Evolutionary conservation across 1,284 basidiomycete genomes (phyloP).

Genomic region (Pulveroboletus sp.): DNA sequence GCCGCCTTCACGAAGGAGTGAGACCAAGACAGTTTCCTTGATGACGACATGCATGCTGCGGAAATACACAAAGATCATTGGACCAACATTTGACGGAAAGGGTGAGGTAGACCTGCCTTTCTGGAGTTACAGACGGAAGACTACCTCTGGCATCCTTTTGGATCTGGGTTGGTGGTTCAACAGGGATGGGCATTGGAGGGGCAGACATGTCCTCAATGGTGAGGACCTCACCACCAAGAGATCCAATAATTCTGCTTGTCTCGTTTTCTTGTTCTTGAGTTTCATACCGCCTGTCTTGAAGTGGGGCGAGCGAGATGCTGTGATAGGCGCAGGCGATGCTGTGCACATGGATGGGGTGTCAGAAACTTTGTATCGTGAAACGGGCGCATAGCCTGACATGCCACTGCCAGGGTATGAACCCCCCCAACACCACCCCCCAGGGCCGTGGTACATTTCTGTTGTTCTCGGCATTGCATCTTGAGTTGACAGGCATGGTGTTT

Average conservation of each 20-base stretch:
- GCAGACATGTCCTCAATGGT: conserved; percentile 55
- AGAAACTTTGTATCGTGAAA: conserved; percentile 68
- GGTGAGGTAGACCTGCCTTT: conserved; percentile 51
- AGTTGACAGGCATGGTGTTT: conserved; percentile 97
- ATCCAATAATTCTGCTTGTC: conserved; percentile 83
- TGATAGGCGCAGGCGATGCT: conserved; percentile 47
- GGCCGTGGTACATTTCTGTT: conserved; percentile 70
- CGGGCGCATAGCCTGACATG: conserved; percentile 61
- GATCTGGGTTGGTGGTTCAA: conserved; percentile 42
- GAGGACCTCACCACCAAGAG: conserved; percentile 77
- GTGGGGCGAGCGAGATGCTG: conserved; percentile 58
- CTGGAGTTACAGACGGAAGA: conserved; percentile 73
- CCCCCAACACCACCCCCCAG: conserved; percentile 42
- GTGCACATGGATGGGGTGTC: conserved; percentile 44
- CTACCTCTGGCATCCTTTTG: conserved; percentile 51
- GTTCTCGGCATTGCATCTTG: conserved; percentile 95
- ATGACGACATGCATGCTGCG: conserved; percentile 83
- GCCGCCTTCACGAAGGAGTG: conserved; percentile 87
- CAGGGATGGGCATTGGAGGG: conserved; percentile 53
- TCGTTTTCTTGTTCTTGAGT: conserved; percentile 90
- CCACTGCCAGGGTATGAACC: conserved; percentile 64
- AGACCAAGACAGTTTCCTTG: conserved; percentile 80
- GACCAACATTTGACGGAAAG: neutral
- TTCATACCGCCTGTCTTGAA: conserved; percentile 99
- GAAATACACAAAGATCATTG: neutral